These are phyloP conservation scores for Saccharomycopsis fibuligera DNA, from an alignment of 805 yeast genomes.

Conservation along the genomic window DNA sequence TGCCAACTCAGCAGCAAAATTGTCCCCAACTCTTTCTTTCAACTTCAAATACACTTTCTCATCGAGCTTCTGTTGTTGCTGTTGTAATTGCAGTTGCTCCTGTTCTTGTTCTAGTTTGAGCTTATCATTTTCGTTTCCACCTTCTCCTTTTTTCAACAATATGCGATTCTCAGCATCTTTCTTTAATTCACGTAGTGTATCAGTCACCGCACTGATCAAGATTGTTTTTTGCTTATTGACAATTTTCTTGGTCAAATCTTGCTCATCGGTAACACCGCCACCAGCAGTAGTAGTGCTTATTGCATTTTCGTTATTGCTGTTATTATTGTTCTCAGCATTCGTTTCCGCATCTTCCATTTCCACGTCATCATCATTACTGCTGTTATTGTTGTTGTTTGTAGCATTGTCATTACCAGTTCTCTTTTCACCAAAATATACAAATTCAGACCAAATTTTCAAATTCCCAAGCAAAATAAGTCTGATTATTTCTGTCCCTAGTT, in stretches of 20 bases:
- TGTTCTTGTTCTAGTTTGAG: not conserved
- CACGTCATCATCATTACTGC: slow-evolving; percentile 22
- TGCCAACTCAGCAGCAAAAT: slow-evolving; percentile 44
- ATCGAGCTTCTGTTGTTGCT: slow-evolving; percentile 11
- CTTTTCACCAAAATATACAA: slow-evolving; percentile 49
- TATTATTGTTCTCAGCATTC: not conserved
- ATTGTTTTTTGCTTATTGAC: slow-evolving; percentile 42
- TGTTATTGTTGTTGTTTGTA: slow-evolving; percentile 22
- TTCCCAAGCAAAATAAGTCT: slow-evolving; percentile 81
- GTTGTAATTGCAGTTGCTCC: not conserved
- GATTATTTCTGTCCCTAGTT: slow-evolving; percentile 82
- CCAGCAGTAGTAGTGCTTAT: too few species aligned
- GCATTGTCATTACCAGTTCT: slow-evolving; percentile 25
- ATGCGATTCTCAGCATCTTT: slow-evolving; percentile 22
- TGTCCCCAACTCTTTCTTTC: slow-evolving; percentile 53
- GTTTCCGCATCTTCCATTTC: slow-evolving; percentile 12
- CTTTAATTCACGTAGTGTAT: slow-evolving; percentile 37
- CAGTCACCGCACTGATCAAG: slow-evolving; percentile 46
- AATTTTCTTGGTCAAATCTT: slow-evolving; percentile 18
- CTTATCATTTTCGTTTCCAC: slow-evolving; percentile 21
- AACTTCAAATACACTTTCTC: slow-evolving; percentile 30
- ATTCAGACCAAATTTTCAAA: slow-evolving; percentile 68
- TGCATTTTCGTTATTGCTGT: slow-evolving; percentile 2
- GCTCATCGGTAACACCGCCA: slow-evolving; percentile 13
- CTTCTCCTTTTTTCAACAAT: slow-evolving; percentile 26